Conservation (phyloP, 192 early-diverging fungal species). For the Rhizophagus clarus region DNA sequence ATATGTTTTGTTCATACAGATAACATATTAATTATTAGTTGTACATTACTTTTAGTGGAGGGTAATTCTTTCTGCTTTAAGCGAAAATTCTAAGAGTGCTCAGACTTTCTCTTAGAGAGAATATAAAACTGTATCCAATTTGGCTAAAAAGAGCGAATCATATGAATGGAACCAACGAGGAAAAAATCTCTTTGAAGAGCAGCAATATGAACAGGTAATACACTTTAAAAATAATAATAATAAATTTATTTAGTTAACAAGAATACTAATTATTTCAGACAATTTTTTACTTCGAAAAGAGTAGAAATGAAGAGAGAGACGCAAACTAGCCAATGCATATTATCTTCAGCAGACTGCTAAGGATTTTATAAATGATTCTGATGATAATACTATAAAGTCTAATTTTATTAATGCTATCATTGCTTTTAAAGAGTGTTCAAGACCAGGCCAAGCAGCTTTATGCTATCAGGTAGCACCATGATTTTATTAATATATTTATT, state of each 20-base stretch:
- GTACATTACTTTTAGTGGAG: conserved; percentile 17
- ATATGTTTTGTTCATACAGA: neutral
- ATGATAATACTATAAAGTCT: neutral
- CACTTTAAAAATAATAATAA: too few species aligned
- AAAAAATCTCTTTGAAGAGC: too few species aligned
- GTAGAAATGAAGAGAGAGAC: neutral
- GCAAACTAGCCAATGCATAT: conserved; percentile 12
- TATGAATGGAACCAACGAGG: too few species aligned
- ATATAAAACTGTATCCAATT: too few species aligned
- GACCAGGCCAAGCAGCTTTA: neutral
- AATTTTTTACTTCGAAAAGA: conserved; percentile 20
- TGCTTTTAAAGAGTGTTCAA: conserved; percentile 8
- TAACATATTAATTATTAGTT: neutral
- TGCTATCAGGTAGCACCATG: conserved; percentile 23
- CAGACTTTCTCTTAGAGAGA: conserved; percentile 2
- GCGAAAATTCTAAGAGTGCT: neutral
- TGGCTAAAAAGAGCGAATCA: too few species aligned
- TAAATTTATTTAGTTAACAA: too few species aligned
- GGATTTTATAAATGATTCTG: conserved; percentile 13
- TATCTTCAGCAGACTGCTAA: conserved; percentile 10
- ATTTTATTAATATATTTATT: too few species aligned
- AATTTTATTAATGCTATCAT: conserved; percentile 1
- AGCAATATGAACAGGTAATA: too few species aligned
- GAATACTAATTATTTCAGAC: conserved; percentile 23
- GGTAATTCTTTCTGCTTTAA: neutral